Conservation (phyloP, 768 basidiomycete species). For the Suillus tomentosus region DNA sequence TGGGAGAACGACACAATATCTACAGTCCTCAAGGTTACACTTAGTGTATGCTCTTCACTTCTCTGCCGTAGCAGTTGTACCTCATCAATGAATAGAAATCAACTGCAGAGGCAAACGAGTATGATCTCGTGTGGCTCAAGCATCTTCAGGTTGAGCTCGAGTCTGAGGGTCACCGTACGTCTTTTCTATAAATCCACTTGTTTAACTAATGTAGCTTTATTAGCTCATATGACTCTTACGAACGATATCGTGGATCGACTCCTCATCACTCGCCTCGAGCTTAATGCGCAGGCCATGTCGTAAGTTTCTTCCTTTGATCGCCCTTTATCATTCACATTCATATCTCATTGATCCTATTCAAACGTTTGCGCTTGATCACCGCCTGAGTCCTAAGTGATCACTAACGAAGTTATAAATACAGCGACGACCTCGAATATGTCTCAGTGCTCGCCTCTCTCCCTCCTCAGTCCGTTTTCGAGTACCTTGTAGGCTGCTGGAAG, state of each 20-base stretch:
- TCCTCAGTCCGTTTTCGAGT: conserved; percentile 79
- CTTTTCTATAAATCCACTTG: background rate
- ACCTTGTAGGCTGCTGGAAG: conserved; percentile 91
- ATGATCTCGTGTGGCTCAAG: conserved; percentile 85
- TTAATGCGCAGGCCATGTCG: conserved; percentile 74
- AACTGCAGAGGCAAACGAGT: conserved; percentile 59
- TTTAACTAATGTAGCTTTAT: conserved; percentile 14
- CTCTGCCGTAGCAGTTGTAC: conserved; percentile 4
- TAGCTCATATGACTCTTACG: conserved; percentile 45
- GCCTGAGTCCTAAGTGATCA: background rate
- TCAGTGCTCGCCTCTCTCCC: conserved; percentile 79
- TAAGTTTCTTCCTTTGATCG: conserved; percentile 37
- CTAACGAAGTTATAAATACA: conserved; percentile 27
- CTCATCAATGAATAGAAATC: conserved; percentile 44
- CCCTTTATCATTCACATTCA: background rate
- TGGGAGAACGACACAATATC: conserved; percentile 81
- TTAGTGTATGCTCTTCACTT: conserved; percentile 57
- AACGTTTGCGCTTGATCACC: conserved; percentile 1
- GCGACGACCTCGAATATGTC: conserved; percentile 75
- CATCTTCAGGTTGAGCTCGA: conserved; percentile 65
- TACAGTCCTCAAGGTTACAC: conserved; percentile 73
- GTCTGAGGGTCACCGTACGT: conserved; percentile 54
- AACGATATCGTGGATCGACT: conserved; percentile 72
- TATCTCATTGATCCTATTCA: background rate
- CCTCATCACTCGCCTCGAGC: conserved; percentile 81